These are phyloP conservation scores for Posidonia australis DNA, from an alignment of 106 monocot species.

Conservation along the genomic window DNA sequence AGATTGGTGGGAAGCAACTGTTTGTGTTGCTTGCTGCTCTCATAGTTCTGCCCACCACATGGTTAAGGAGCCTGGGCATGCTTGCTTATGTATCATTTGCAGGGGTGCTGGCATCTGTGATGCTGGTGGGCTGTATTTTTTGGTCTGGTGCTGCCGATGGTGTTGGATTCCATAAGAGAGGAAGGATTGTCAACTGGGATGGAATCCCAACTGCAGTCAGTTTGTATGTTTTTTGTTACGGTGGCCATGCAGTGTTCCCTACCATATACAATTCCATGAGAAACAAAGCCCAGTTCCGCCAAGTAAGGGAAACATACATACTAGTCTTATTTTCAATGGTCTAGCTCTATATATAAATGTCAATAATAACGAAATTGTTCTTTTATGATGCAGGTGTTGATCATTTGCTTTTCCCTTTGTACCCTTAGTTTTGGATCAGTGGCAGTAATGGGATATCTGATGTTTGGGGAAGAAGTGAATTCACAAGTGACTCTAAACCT, in stretches of 20 bases:
- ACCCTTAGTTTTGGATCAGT: conserved; percentile 43
- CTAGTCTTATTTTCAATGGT: neutral
- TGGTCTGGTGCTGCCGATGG: conserved; percentile 43
- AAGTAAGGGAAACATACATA: conserved; percentile 19
- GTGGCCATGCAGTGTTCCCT: conserved; percentile 78
- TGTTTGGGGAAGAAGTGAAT: conserved; percentile 51
- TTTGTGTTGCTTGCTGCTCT: conserved; percentile 52
- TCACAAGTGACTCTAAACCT: conserved; percentile 67
- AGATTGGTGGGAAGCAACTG: conserved; percentile 37
- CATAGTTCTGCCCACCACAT: conserved; percentile 64
- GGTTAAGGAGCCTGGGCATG: conserved; percentile 53
- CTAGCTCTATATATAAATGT: neutral
- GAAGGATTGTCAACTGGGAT: conserved; percentile 25
- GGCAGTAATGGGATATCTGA: conserved; percentile 61
- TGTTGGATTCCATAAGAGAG: conserved; percentile 53
- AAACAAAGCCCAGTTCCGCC: conserved; percentile 34
- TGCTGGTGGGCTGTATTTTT: conserved; percentile 37
- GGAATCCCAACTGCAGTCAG: conserved; percentile 67
- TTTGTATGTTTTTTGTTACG: conserved; percentile 71
- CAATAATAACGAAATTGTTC: neutral
- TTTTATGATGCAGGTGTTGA: conserved; percentile 36
- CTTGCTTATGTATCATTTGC: conserved; percentile 59
- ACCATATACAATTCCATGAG: conserved; percentile 71
- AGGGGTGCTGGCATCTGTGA: conserved; percentile 54
- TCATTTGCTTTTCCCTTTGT: conserved; percentile 43